Evolutionary conservation across 2,329 filamentous ascomycete genomes (phyloP), one percentile per base, ranked within the genome.

Genomic region (Pseudogymnoascus sp.): DNA sequence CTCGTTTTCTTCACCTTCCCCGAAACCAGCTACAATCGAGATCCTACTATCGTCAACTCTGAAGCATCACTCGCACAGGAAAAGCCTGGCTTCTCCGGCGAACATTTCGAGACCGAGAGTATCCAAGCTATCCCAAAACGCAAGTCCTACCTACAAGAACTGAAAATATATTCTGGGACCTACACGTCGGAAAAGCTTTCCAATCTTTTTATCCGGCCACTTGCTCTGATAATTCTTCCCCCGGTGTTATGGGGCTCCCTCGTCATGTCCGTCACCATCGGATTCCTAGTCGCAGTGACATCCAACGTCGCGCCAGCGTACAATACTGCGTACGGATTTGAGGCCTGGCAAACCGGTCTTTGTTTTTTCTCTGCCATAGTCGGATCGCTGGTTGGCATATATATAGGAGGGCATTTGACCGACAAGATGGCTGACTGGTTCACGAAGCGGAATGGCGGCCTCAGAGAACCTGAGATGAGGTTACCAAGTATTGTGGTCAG

Each of bases 401-500:
- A 62, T n/a, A 35, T 28, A 28, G 66, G 66, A 25, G 66, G 66
- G 11, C 23, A 63, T 6, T 23, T 67, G 19, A 63, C 64, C 23
- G 67, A 68, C 23, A 60, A 25, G 25, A 60, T 64, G 7, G 66
- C 64, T 7, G 67, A 67, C 49, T 65, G 79, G 62, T 73, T 81
- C 22, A 85, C 83, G 0, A 74, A 71, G 60, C 75, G 76, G 28
- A 86, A 85, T 66, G 76, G 77, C 3, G 83, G 83, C 4, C 76
- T 85, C 19, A 75, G 82, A n/a, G 78, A 84, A 59, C 81, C 83
- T 0, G 82, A 85, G 68, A 84, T 85, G 82, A 76, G 83, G n/a
- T 71, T 86, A 4, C 82, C 82, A 1, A 79, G 79, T 4, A 76
- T 85, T 16, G 69, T 76, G 9, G 74, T 82, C 0, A 83, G 80